A percentile compares a stretch with the other conserved stretches of the same genome.
Conservation (phyloP, 495 filamentous ascomycete species). For the Aspergillus ostianus region DNA sequence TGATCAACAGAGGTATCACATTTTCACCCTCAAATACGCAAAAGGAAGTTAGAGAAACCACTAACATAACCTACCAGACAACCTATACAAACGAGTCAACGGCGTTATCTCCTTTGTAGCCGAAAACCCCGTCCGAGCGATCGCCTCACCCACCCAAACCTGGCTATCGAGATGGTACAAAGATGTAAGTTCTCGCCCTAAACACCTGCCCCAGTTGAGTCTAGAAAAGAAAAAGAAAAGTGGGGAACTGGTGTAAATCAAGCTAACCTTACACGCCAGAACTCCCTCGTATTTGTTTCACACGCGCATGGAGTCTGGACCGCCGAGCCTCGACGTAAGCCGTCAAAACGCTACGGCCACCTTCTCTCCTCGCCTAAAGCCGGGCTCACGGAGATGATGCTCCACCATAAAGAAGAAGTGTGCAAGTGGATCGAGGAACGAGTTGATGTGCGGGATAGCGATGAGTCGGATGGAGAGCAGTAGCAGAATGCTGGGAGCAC, state of each 20-base stretch:
- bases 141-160: conserved; percentile 61
- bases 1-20: conserved; percentile 61
- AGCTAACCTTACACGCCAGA: conserved; percentile 30
- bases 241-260: neutral
- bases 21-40: neutral
- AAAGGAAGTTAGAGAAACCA: neutral
- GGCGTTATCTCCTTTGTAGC: conserved; percentile 56
- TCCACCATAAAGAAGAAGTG: conserved; percentile 55
- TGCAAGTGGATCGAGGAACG: conserved; percentile 53
- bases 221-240: neutral
- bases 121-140: conserved; percentile 52
- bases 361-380: conserved; percentile 53
- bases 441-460: conserved; percentile 28
- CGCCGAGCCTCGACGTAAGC: conserved; percentile 52
- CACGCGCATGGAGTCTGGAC: conserved; percentile 70
- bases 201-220: neutral
- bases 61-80: conserved; percentile 28
- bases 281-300: conserved; percentile 72
- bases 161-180: conserved; percentile 71
- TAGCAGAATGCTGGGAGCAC: too few relatives aligned
- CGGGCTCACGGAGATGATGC: conserved; percentile 64
- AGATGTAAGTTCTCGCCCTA: conserved; percentile 34
- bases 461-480: conserved; percentile 32
- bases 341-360: conserved; percentile 66
- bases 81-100: conserved; percentile 51